Percentiles rank a stretch among this genome's conserved stretches.
Evolutionary conservation across 1,284 basidiomycete species (phyloP).

Genomic region (Ceratobasidium sp.): DNA sequence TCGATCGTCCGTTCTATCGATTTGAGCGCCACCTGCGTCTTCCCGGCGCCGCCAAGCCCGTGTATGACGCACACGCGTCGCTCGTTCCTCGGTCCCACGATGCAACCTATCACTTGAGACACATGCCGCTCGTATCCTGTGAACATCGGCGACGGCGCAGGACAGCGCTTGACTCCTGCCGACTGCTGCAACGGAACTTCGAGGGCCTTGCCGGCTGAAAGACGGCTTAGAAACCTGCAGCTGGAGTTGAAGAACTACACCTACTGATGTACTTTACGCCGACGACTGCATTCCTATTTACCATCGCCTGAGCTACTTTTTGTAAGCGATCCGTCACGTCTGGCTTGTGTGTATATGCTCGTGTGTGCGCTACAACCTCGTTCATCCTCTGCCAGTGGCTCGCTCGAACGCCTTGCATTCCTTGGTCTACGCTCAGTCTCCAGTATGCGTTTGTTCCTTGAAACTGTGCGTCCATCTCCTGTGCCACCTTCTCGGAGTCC

Average conservation of each 20-base stretch:
- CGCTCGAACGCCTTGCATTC: too few species aligned
- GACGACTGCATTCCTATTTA: neutral
- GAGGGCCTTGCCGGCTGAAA: neutral
- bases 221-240: too few species aligned
- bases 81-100: neutral
- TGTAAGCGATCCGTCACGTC: neutral
- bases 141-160: neutral
- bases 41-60: conserved; percentile 6
- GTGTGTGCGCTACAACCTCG: conserved; percentile 7
- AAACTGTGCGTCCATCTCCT: too few species aligned
- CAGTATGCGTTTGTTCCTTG: too few species aligned
- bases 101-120: neutral
- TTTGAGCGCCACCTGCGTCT: too few species aligned
- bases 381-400: neutral
- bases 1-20: too few species aligned
- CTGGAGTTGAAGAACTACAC: too few species aligned
- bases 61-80: conserved; percentile 7
- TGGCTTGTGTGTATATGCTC: neutral
- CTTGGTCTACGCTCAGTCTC: neutral
- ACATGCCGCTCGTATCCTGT: too few species aligned
- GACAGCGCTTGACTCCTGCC: neutral
- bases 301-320: neutral
- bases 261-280: too few species aligned
- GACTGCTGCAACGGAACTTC: neutral
- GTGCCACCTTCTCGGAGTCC: too few species aligned